Evolutionary conservation across 805 yeast species (phyloP).

Genomic region (Yamadazyma phyllophila): DNA sequence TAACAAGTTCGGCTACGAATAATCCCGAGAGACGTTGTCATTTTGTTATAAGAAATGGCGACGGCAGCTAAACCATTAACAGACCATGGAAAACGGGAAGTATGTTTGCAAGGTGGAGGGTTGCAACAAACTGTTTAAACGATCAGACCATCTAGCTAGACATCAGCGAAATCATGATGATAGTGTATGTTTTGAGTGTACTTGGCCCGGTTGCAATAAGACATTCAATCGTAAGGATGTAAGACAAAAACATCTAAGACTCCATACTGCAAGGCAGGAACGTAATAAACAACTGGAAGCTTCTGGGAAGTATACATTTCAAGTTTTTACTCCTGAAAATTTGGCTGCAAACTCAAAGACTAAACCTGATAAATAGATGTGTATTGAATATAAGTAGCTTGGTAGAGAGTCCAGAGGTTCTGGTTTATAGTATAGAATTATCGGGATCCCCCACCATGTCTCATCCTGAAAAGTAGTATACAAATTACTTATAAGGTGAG

Average conservation of each 20-base stretch:
- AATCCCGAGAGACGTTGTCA: neutral
- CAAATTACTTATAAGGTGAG: too few species aligned
- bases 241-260: constrained; percentile 16
- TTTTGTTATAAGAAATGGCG: neutral
- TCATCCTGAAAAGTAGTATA: too few species aligned
- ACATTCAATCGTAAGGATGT: constrained; percentile 20
- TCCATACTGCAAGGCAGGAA: neutral
- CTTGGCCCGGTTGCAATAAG: constrained; percentile 18
- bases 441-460: too few species aligned
- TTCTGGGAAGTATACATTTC: neutral
- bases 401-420: too few species aligned
- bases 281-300: neutral
- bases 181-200: constrained; percentile 11
- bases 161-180: constrained; percentile 53
- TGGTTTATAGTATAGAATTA: too few species aligned
- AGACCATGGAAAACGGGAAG: neutral
- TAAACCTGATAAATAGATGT: neutral
- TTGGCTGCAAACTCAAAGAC: neutral
- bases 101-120: constrained; percentile 41
- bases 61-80: neutral
- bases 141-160: constrained; percentile 59
- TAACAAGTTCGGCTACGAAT: neutral
- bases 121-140: constrained; percentile 51
- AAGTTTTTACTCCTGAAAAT: neutral
- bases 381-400: neutral